These are phyloP conservation scores for Leccinum barrowsii DNA, from an alignment of 768 basidiomycete species.

Conservation along the genomic window DNA sequence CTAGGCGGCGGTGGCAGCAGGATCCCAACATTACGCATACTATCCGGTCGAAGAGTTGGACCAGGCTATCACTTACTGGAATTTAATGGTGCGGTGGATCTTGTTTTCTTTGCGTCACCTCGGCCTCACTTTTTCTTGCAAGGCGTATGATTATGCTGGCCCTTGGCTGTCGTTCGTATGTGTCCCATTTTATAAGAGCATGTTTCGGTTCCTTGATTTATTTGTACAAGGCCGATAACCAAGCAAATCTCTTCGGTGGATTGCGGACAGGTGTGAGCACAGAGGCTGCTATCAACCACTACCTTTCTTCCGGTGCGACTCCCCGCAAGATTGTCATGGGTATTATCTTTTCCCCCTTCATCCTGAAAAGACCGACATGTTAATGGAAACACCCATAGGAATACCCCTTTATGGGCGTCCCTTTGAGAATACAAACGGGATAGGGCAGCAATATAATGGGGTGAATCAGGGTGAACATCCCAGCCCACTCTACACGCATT, in stretches of 20 bases:
- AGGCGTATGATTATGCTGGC: slow-evolving; percentile 77
- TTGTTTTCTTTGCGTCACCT: neutral
- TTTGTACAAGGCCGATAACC: slow-evolving; percentile 40
- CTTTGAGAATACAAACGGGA: slow-evolving; percentile 65
- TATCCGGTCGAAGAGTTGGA: slow-evolving; percentile 65
- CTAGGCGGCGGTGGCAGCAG: slow-evolving; percentile 61
- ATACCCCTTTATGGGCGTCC: slow-evolving; percentile 81
- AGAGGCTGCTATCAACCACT: slow-evolving; percentile 62
- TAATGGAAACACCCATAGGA: slow-evolving; percentile 31
- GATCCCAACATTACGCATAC: slow-evolving; percentile 53
- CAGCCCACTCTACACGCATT: neutral
- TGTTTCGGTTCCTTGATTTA: neutral
- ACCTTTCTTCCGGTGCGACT: slow-evolving; percentile 57
- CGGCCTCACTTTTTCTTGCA: neutral
- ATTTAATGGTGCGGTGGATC: slow-evolving; percentile 58
- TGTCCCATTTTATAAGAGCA: slow-evolving; percentile 29
- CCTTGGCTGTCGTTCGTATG: slow-evolving; percentile 63
- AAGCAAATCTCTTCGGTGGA: slow-evolving; percentile 70
- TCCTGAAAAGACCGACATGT: neutral
- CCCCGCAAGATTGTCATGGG: slow-evolving; percentile 66
- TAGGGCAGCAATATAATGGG: slow-evolving; percentile 66
- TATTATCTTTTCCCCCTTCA: slow-evolving; percentile 16
- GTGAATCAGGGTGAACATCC: slow-evolving; percentile 33
- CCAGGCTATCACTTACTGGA: slow-evolving; percentile 68
- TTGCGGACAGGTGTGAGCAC: slow-evolving; percentile 61